Conservation (phyloP, 2,329 filamentous ascomycete species). For the Colletotrichum spinosum region DNA sequence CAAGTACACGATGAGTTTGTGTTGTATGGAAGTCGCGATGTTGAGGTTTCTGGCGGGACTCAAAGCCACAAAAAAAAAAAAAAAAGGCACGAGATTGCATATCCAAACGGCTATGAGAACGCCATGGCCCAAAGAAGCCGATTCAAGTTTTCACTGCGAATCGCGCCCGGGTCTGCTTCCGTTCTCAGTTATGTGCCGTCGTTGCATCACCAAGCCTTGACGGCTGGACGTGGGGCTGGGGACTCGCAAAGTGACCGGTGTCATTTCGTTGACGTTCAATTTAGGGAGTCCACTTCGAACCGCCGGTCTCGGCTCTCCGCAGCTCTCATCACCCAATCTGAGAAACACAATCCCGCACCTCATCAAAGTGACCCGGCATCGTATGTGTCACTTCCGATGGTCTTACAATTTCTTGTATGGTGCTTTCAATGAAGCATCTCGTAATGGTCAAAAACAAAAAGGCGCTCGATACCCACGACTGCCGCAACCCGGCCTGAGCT, state of each 20-base stretch:
- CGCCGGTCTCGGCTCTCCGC: constrained; percentile 25
- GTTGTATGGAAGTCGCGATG: background rate
- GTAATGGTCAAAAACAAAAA: constrained; percentile 21
- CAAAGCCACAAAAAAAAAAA: no score
- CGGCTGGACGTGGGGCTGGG: constrained; percentile 19
- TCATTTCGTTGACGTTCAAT: background rate
- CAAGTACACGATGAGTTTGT: background rate
- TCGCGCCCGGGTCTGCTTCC: constrained; percentile 3
- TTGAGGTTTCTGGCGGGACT: no score
- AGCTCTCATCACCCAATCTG: constrained; percentile 26
- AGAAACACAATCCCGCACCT: constrained; percentile 31
- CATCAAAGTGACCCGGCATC: constrained; percentile 16
- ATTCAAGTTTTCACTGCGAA: background rate
- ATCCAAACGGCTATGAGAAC: no score
- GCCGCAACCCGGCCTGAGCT: constrained; percentile 25
- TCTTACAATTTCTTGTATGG: constrained; percentile 21
- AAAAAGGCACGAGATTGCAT: no score
- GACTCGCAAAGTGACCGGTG: background rate
- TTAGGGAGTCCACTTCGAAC: constrained; percentile 6
- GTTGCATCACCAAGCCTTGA: constrained; percentile 31
- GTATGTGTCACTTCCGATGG: constrained; percentile 10
- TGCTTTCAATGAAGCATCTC: constrained; percentile 1
- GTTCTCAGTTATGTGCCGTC: constrained; percentile 24
- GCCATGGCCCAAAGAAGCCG: no score
- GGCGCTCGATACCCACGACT: constrained; percentile 25